Evolutionary conservation across 78 protist genomes (phyloP), one percentile per base, ranked within the genome.

Genomic region (Dictyostelium firmibasis): DNA sequence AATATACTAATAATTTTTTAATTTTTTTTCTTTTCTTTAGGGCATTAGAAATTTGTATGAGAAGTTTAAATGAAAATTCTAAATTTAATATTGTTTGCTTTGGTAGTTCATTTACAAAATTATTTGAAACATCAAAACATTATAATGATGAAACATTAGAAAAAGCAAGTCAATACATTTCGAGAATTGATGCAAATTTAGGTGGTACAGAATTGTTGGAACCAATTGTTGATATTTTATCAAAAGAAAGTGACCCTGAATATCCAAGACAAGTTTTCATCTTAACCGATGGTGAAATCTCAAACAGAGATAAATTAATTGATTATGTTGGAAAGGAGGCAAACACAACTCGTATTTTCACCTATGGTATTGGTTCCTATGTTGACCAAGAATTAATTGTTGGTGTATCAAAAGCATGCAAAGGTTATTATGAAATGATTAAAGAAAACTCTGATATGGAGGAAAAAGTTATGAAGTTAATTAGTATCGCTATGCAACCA

Each of bases 241-340:
- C n/a, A 11, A 18, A 27, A 3, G 64, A 38, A 53, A 18, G n/a
- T 57, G 83, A 81, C 25, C 81, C 82, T 53, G 33, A 86, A 53
- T 83, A 70, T 31, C 92, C 96, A 85, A 44, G 92, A 60, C 96
- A 93, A 84, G 86, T 93, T n/a, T 93, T 93, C 69, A 70, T 93
- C 25, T 74, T 93, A 5, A 93, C 96, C 7, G 96, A 93, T 83
- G 96, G 96, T 57, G 96, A 84, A 27, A 85, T 93, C 4, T 35
- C 60, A 41, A 29, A 85, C 25, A 81, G 92, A 69, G 91, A 81
- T 64, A 27, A 50, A 25, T 75, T 85, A 16, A 78, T 93, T 62
- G 91, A 93, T 20, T 86, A 43, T 41, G 96, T 86, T 60, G 87
- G 44, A 10, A 93, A 69, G 13, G 96, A 85, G 27, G 76, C 96